Evolutionary conservation across 179 eudicot genomes (phyloP), one percentile per base, ranked within the genome.

Genomic region (Corrigiola litoralis): DNA sequence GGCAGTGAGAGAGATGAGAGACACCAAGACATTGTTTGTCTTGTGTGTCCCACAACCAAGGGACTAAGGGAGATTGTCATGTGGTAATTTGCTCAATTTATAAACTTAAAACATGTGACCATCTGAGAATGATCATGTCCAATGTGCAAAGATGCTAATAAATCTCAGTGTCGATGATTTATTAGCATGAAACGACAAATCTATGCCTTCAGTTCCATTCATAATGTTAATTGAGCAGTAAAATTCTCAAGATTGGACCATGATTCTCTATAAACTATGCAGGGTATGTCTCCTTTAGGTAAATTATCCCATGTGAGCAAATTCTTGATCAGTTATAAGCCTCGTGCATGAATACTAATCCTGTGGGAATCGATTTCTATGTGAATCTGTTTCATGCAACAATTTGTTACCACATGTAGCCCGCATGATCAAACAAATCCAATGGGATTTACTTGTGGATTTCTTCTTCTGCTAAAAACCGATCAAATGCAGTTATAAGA

Each of bases 11-110:
- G 52, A 33, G 57, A 36, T 44, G 63, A 58, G 47, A 62, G 61
- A 79, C 72, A 74, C 65, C 70, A 57, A 67, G 76, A 63, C 69
- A 67, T 52, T 21, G 40, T 69, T 65, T 69, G 74, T 75, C 74
- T 59, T 63, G 58, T 63, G 27, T 53, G 58, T 57, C 31, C 42
- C 58, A 46, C 63, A 21, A 29, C 49, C 27, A 25, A 41, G 61
- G n/a, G n/a, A n/a, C n/a, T n/a, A n/a, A 60, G 63, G 14, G 58
- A 62, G 65, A 67, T 58, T 44, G 36, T 73, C 58, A 37, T 47
- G 54, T 55, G 62, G 20, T 40, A 11, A 6, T 52, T 61, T 23
- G 12, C 36, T 17, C 42, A 53, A 54, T 73, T 61, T 67, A 55
- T 67, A 38, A 36, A 13, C 24, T n/a, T 57, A 20, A 2, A 13